Conservation (phyloP, 129 eudicot species). For the Pittosporum tobira region DNA sequence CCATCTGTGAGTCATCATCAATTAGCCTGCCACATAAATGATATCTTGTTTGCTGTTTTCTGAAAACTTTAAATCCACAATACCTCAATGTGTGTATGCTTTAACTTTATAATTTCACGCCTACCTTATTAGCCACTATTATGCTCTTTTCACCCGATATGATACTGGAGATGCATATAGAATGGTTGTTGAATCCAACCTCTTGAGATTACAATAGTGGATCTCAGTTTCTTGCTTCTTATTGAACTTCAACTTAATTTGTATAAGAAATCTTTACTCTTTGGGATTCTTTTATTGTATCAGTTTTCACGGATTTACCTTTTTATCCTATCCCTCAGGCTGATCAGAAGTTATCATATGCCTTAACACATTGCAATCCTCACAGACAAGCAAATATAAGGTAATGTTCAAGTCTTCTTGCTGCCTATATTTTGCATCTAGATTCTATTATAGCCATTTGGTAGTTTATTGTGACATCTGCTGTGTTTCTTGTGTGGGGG, state of each 20-base stretch:
- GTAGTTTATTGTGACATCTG: not conserved
- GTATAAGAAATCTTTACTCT: not conserved
- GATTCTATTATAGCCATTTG: not conserved
- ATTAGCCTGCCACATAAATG: not conserved
- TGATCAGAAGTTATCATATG: constrained; percentile 85
- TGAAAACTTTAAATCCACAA: not conserved
- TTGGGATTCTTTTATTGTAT: not conserved
- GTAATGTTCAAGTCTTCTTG: constrained; percentile 19
- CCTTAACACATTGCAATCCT: constrained; percentile 63
- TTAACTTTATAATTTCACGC: not conserved
- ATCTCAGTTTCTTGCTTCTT: constrained; percentile 7
- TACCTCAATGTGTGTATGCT: not conserved
- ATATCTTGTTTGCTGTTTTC: not conserved
- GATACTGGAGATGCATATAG: too few species aligned
- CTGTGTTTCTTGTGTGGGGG: not conserved
- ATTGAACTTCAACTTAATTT: constrained; percentile 1
- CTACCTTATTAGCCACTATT: too few species aligned
- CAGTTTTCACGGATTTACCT: not conserved
- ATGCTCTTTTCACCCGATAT: too few species aligned
- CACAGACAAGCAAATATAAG: constrained; percentile 78
- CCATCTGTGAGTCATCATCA: constrained; percentile 51
- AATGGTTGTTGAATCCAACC: too few species aligned
- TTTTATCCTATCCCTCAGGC: constrained; percentile 44
- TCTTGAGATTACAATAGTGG: not conserved
- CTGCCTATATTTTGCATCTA: not conserved